These are phyloP conservation scores for Saururus chinensis DNA, from an alignment of 164 flowering plant genomes.

Conservation along the genomic window DNA sequence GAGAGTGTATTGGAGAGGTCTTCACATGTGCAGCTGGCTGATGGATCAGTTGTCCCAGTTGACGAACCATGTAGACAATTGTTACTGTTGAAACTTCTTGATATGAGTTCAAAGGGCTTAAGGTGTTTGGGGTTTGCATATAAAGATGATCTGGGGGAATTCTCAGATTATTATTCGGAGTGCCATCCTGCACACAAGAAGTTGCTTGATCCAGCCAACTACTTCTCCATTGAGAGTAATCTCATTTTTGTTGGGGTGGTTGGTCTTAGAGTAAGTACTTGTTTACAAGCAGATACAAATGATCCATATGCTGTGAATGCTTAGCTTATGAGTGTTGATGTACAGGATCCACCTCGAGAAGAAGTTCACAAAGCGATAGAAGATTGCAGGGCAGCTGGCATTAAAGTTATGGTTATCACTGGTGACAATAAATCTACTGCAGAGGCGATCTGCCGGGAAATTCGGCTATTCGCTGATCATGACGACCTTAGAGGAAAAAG, in stretches of 20 bases:
- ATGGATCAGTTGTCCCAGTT: conserved; percentile 67
- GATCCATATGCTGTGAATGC: background rate
- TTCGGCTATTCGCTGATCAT: conserved; percentile 39
- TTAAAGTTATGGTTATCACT: conserved; percentile 82
- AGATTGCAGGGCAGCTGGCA: conserved; percentile 80
- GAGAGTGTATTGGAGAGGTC: conserved; percentile 82
- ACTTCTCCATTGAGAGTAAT: conserved; percentile 59
- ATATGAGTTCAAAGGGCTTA: conserved; percentile 84
- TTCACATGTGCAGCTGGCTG: conserved; percentile 74
- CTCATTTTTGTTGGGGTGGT: conserved; percentile 80
- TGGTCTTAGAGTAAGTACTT: conserved; percentile 65
- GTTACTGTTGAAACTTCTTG: conserved; percentile 37
- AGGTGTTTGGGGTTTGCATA: conserved; percentile 83
- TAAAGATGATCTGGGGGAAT: conserved; percentile 77
- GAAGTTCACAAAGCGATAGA: conserved; percentile 69
- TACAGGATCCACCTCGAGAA: conserved; percentile 88
- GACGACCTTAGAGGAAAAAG: conserved; percentile 54
- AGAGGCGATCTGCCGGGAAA: conserved; percentile 80
- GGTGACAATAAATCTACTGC: conserved; percentile 93
- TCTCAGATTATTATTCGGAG: conserved; percentile 58
- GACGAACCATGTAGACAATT: conserved; percentile 67
- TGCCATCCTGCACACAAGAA: conserved; percentile 75
- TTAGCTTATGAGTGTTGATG: background rate
- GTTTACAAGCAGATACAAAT: background rate
- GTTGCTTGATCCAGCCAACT: conserved; percentile 70